These are phyloP conservation scores for Escovopsis sp. DNA, from an alignment of 2,329 filamentous ascomycete species.

Conservation along the genomic window DNA sequence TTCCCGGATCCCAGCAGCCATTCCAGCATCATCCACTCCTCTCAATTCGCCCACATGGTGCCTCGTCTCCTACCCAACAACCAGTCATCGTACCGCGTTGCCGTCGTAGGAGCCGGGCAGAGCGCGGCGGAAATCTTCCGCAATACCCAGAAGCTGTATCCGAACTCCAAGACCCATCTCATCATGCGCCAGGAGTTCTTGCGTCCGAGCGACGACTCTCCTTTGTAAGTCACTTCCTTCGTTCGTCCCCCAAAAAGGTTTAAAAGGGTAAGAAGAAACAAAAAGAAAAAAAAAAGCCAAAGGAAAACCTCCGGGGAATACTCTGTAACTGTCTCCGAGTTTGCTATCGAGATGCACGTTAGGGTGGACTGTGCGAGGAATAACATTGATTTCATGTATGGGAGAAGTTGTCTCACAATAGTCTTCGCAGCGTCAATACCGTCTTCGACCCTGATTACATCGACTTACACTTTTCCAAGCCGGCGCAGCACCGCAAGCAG, in stretches of 20 bases:
- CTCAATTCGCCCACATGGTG: slow-evolving; percentile 59
- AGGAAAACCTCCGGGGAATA: not conserved
- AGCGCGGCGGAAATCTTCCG: slow-evolving; percentile 92
- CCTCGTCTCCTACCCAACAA: slow-evolving; percentile 42
- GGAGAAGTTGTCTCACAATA: slow-evolving; percentile 12
- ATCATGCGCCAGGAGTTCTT: slow-evolving; percentile 74
- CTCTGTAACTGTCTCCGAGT: not conserved
- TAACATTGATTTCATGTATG: no score
- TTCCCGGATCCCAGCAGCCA: slow-evolving; percentile 47
- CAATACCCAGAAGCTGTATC: slow-evolving; percentile 70
- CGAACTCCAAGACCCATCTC: slow-evolving; percentile 62
- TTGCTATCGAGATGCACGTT: no score
- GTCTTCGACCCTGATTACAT: slow-evolving; percentile 86
- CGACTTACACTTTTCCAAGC: slow-evolving; percentile 57
- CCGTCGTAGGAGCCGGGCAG: slow-evolving; percentile 79
- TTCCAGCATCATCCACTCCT: slow-evolving; percentile 73
- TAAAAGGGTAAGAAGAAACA: no score
- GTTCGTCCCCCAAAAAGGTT: no score
- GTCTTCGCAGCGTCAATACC: slow-evolving; percentile 60
- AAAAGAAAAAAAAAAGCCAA: not conserved
- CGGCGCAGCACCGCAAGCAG: slow-evolving; percentile 44
- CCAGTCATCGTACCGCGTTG: slow-evolving; percentile 52
- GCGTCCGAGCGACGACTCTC: slow-evolving; percentile 85
- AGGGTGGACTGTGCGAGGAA: no score
- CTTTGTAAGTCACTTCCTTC: slow-evolving; percentile 50